Evolutionary conservation across 176 grass and related monocot genomes (phyloP).

Genomic region (Oryza australiensis): DNA sequence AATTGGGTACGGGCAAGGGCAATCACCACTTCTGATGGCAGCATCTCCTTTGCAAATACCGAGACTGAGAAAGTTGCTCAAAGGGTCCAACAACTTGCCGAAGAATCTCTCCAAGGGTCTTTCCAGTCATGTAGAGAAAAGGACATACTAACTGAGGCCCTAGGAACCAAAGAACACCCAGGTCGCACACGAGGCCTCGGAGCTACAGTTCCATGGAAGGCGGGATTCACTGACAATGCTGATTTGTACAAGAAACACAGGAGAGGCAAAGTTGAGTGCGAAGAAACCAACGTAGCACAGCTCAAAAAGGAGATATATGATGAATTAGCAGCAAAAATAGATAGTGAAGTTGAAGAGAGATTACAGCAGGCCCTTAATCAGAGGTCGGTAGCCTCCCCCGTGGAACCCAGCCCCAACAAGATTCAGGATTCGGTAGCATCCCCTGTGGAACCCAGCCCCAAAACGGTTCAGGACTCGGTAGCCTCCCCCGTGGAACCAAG

Average conservation of each 20-base stretch:
- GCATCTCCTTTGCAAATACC: background rate
- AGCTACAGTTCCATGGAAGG: background rate
- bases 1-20: background rate
- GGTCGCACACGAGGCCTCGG: background rate
- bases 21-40: background rate
- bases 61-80: background rate
- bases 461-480: too few species aligned
- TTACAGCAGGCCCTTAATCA: background rate
- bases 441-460: too few species aligned
- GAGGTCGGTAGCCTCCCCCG: background rate
- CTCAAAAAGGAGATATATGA: background rate
- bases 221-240: background rate
- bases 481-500: background rate
- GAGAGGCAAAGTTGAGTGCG: background rate
- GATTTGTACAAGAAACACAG: background rate
- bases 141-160: background rate
- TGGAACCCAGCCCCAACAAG: background rate
- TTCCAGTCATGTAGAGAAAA: background rate
- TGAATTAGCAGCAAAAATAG: background rate
- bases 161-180: background rate
- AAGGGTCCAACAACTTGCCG: background rate
- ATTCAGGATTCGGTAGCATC: background rate
- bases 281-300: background rate
- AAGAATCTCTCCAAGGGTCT: background rate
- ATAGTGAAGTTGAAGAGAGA: background rate